phyloP scores from a whole-genome alignment of 306 rosid species.

The Cucumis melo region DNA sequence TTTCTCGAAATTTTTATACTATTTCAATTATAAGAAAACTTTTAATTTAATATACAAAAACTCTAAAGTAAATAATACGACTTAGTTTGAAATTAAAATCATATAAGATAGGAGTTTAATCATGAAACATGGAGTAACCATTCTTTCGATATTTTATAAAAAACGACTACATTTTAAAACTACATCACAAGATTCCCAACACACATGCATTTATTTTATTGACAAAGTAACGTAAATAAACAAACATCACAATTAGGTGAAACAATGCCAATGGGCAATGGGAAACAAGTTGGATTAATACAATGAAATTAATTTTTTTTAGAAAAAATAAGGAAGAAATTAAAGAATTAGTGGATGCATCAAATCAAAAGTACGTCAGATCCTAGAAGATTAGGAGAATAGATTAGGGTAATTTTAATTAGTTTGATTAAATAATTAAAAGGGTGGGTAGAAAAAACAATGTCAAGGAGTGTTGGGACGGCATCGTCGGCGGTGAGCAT shows the following conservation, averaged over 20 bases:
- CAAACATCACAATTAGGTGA: neutral
- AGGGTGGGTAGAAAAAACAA: neutral
- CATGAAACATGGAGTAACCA: too few relatives aligned
- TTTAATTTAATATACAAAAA: too few relatives aligned
- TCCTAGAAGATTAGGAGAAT: neutral
- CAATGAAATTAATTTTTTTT: neutral
- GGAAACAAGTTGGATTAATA: neutral
- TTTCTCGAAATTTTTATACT: too few relatives aligned
- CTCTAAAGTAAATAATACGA: too few relatives aligned
- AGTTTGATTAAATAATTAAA: neutral
- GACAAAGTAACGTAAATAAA: neutral
- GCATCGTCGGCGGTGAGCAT: slow-evolving; percentile 1
- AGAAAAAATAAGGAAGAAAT: too few relatives aligned
- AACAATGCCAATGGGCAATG: neutral
- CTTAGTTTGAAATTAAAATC: too few relatives aligned
- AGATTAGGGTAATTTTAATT: neutral
- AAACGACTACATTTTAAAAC: neutral
- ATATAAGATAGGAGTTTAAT: too few relatives aligned
- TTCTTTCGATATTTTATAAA: too few relatives aligned
- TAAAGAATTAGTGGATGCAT: neutral
- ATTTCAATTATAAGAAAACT: too few relatives aligned
- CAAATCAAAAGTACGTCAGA: neutral
- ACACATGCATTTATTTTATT: neutral
- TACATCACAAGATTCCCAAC: neutral
- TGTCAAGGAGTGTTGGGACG: neutral